phyloP scores from a whole-genome alignment of 768 basidiomycete genomes.

The Rhodotorula kratochvilovae region DNA sequence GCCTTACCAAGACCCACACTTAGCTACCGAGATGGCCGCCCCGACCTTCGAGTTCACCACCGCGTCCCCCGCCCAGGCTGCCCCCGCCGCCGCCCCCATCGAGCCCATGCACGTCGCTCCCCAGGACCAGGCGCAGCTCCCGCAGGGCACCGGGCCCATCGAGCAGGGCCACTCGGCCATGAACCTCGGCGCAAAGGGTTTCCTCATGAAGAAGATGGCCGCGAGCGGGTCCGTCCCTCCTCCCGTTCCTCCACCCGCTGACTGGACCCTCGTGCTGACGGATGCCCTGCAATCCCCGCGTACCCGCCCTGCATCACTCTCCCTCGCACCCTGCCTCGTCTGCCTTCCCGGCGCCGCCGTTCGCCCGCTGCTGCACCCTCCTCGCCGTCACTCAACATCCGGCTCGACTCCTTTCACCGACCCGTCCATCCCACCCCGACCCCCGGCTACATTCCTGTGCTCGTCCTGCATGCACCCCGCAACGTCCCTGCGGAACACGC shows the following conservation, averaged over 20 bases:
- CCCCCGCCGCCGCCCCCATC: conserved; percentile 45
- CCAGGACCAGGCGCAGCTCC: conserved; percentile 69
- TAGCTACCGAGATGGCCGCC: conserved; percentile 14
- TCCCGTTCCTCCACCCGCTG: not conserved
- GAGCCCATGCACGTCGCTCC: conserved; percentile 73
- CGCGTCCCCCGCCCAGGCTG: conserved; percentile 60
- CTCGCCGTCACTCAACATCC: conserved; percentile 14
- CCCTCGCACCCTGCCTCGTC: not conserved
- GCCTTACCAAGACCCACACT: too few relatives aligned
- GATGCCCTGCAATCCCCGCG: too few relatives aligned
- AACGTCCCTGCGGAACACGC: too few relatives aligned
- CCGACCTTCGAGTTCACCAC: conserved; percentile 47
- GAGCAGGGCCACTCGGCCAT: conserved; percentile 58
- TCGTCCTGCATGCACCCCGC: too few relatives aligned
- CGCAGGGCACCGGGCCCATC: conserved; percentile 61
- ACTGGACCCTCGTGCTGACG: conserved; percentile 1
- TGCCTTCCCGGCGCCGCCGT: not conserved
- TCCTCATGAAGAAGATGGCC: conserved; percentile 88
- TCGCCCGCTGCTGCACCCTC: not conserved
- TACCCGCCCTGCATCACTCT: not conserved
- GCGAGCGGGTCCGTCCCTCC: conserved; percentile 68
- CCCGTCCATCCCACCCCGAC: not conserved
- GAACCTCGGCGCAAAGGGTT: conserved; percentile 75
- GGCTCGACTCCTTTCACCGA: not conserved
- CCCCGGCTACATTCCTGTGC: not conserved